A percentile compares a stretch with the other conserved stretches of the same genome.
These are phyloP conservation scores for Suhomyces yuchorum DNA, from an alignment of 1,139 yeast genomes.

Conservation along the genomic window DNA sequence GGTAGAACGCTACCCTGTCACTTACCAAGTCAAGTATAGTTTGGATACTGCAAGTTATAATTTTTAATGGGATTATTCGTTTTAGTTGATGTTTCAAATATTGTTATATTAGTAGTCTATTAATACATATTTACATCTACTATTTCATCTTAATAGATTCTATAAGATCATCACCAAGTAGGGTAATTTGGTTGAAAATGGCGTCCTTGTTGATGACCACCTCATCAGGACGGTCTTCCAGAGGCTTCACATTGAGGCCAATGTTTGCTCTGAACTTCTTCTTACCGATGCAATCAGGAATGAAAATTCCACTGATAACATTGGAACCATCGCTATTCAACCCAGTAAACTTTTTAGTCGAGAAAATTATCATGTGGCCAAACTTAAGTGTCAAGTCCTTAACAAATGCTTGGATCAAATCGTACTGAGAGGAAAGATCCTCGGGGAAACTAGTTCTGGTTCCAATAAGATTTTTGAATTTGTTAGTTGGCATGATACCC, in stretches of 20 bases:
- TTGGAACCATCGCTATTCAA: conserved; percentile 51
- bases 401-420: conserved; percentile 56
- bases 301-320: conserved; percentile 78
- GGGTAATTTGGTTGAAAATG: conserved; percentile 66
- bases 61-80: no score
- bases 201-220: conserved; percentile 78
- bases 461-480: conserved; percentile 66
- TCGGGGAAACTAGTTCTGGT: conserved; percentile 45
- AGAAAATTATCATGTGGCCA: conserved; percentile 60
- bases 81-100: background rate
- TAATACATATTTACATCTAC: conserved; percentile 19
- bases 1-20: no score
- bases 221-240: conserved; percentile 43
- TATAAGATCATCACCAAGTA: conserved; percentile 74
- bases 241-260: conserved; percentile 74
- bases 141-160: conserved; percentile 30
- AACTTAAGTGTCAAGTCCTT: conserved; percentile 59
- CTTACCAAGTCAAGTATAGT: no score
- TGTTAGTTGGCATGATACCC: conserved; percentile 57
- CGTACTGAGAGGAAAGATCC: conserved; percentile 49
- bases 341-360: conserved; percentile 56
- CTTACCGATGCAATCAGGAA: conserved; percentile 58
- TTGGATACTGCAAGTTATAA: no score
- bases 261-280: conserved; percentile 78
- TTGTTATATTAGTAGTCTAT: conserved; percentile 7